Conservation (phyloP, 2,329 filamentous ascomycete species). For the Phaeophleospora eucalypticola region DNA sequence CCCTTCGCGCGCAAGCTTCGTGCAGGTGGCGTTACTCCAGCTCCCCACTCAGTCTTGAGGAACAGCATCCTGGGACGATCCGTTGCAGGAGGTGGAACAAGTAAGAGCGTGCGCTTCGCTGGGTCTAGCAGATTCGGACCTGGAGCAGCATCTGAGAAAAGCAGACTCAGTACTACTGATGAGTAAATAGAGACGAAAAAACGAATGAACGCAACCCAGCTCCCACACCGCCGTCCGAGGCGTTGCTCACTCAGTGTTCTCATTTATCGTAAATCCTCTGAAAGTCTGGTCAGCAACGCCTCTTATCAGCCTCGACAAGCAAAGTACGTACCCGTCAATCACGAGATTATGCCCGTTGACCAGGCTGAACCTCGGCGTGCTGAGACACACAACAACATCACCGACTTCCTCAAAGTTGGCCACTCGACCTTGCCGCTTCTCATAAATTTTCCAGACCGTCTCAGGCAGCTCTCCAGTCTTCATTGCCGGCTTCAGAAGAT, state of each 20-base stretch:
- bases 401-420: constrained; percentile 25
- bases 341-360: constrained; percentile 26
- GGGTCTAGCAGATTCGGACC: constrained; percentile 17
- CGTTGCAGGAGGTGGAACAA: constrained; percentile 16
- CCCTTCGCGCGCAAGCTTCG: constrained; percentile 37
- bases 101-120: constrained; percentile 26
- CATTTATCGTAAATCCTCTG: constrained; percentile 25
- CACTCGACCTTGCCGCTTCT: constrained; percentile 21
- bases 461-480: constrained; percentile 9
- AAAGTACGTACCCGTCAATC: constrained; percentile 13
- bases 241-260: constrained; percentile 13
- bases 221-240: too few species aligned
- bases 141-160: constrained; percentile 7
- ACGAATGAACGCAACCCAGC: neutral
- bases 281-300: neutral
- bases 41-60: constrained; percentile 20
- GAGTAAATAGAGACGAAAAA: constrained; percentile 10
- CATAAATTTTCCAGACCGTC: constrained; percentile 18
- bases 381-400: constrained; percentile 26
- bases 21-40: constrained; percentile 28
- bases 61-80: constrained; percentile 18
- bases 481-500: constrained; percentile 18
- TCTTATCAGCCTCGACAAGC: neutral
- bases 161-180: constrained; percentile 11
- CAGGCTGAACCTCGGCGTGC: constrained; percentile 25